Evolutionary conservation across 768 basidiomycete species (phyloP).

Genomic region (Lentinula detonsa): DNA sequence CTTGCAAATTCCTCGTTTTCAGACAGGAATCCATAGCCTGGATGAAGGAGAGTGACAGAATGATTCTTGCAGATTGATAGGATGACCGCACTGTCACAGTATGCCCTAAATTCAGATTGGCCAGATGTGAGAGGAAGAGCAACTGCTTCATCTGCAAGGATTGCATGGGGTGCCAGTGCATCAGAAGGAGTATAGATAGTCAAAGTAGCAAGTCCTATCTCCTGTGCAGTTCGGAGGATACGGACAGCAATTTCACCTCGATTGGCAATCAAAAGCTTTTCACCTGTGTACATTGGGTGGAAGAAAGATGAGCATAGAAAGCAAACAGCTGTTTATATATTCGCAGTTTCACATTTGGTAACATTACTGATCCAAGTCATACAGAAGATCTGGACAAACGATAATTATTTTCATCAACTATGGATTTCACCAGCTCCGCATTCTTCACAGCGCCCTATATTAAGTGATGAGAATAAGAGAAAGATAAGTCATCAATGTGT

Average conservation of each 20-base stretch:
- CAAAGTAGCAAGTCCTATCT: conserved; percentile 46
- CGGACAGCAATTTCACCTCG: conserved; percentile 70
- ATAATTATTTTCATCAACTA: conserved; percentile 51
- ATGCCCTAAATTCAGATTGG: conserved; percentile 36
- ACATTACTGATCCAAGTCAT: neutral
- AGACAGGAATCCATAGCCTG: conserved; percentile 62
- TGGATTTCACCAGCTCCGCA: conserved; percentile 41
- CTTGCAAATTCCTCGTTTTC: conserved; percentile 56
- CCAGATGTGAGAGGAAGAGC: conserved; percentile 20
- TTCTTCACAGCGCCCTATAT: conserved; percentile 47
- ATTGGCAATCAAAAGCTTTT: conserved; percentile 48
- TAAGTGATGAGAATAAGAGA: neutral
- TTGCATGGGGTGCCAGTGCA: conserved; percentile 51
- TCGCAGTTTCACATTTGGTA: neutral
- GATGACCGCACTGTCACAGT: conserved; percentile 32
- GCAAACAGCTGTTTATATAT: neutral
- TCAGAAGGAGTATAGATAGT: conserved; percentile 57
- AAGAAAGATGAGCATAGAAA: neutral
- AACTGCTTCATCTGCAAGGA: conserved; percentile 44
- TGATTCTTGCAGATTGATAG: conserved; percentile 34
- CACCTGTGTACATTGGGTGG: conserved; percentile 10
- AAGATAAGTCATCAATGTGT: neutral
- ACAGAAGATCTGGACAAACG: conserved; percentile 19
- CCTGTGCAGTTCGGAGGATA: conserved; percentile 50
- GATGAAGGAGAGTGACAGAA: conserved; percentile 48